Conservation (phyloP, 768 basidiomycete genomes). For the Sporobolomyces roseus region DNA sequence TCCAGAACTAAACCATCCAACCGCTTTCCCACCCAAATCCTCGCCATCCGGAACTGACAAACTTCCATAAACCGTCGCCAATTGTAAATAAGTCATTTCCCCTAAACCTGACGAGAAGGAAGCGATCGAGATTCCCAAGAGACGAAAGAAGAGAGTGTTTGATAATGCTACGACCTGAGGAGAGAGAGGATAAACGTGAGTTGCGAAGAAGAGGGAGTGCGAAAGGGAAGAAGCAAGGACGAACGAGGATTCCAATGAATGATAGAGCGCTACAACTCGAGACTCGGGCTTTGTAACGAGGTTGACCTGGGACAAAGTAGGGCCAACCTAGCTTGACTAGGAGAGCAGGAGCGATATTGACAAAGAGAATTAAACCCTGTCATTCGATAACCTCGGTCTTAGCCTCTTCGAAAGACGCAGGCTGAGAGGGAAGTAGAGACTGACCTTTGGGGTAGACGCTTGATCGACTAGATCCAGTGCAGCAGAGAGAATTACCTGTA, state of each 20-base stretch:
- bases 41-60: slow-evolving; percentile 64
- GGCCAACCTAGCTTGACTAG: slow-evolving; percentile 88
- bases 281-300: slow-evolving; percentile 73
- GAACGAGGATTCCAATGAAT: slow-evolving; percentile 79
- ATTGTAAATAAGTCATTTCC: slow-evolving; percentile 87
- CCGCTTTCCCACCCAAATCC: slow-evolving; percentile 68
- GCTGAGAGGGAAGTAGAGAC: not conserved
- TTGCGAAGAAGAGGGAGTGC: not conserved
- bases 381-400: not conserved
- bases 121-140: slow-evolving; percentile 75
- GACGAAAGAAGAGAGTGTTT: slow-evolving; percentile 61
- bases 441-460: slow-evolving; percentile 67
- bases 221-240: slow-evolving; percentile 45
- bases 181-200: not conserved
- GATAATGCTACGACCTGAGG: slow-evolving; percentile 71
- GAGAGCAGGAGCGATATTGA: slow-evolving; percentile 86
- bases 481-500: slow-evolving; percentile 74
- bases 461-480: slow-evolving; percentile 69
- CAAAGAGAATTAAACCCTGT: slow-evolving; percentile 81
- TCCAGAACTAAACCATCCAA: slow-evolving; percentile 91
- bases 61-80: slow-evolving; percentile 49
- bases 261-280: slow-evolving; percentile 70
- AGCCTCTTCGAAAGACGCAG: not conserved
- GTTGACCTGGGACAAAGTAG: slow-evolving; percentile 70
- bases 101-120: slow-evolving; percentile 89